Conservation (phyloP, 148 eudicot genomes). For the Rhododendron ovatum region DNA sequence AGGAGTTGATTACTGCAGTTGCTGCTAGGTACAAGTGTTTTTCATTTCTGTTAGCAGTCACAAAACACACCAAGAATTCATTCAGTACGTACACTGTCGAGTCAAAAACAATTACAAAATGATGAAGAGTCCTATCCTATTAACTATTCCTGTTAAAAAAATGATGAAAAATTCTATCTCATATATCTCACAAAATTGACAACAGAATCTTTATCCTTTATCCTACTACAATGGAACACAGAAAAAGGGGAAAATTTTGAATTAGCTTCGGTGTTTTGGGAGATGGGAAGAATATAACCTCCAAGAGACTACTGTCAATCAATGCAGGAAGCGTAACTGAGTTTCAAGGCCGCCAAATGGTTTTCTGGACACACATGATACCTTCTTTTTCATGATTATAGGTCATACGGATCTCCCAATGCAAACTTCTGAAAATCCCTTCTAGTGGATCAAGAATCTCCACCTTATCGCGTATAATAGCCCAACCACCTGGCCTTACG, state of each 20-base stretch:
- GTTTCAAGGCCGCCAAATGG: conserved; percentile 74
- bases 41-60: conserved; percentile 10
- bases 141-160: background rate
- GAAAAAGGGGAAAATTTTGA: background rate
- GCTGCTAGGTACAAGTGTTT: background rate
- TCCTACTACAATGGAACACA: background rate
- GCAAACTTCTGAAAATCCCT: conserved; percentile 71
- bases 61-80: conserved; percentile 6
- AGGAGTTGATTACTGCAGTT: background rate
- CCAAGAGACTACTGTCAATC: background rate
- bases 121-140: background rate
- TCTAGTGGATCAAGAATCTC: conserved; percentile 72
- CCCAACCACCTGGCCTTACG: conserved; percentile 85
- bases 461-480: conserved; percentile 75
- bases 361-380: conserved; percentile 73
- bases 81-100: background rate
- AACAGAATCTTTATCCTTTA: background rate
- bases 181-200: conserved; percentile 11
- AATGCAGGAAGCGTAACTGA: conserved; percentile 1
- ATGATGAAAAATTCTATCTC: background rate
- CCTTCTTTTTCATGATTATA: conserved; percentile 80
- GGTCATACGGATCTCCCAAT: conserved; percentile 90
- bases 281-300: background rate
- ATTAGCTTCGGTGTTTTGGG: background rate
- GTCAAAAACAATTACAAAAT: background rate